phyloP scores from a whole-genome alignment of 306 rosid species.

The Parietaria judaica region DNA sequence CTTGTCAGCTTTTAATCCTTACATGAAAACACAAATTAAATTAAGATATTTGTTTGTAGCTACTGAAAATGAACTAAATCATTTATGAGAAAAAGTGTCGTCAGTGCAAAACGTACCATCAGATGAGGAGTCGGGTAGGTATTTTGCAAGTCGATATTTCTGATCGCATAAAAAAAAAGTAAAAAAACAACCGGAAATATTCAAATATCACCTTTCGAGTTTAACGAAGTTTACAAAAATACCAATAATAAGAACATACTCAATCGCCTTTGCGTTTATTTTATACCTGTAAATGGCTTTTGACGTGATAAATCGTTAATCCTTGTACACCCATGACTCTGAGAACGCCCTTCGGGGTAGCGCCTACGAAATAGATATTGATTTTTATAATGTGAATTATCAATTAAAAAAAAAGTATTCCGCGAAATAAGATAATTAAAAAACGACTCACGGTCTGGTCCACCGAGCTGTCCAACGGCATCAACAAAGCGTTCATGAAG shows the following conservation, averaged over 20 bases:
- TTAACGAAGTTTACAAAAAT: background rate
- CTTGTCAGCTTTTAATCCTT: conserved; percentile 83
- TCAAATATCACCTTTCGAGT: conserved; percentile 1
- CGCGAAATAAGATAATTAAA: background rate
- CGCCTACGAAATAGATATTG: conserved; percentile 38
- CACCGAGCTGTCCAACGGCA: conserved; percentile 97
- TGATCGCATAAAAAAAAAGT: conserved; percentile 34
- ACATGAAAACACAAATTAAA: conserved; percentile 33
- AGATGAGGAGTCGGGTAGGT: conserved; percentile 71
- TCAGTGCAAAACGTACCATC: conserved; percentile 64
- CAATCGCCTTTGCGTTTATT: background rate
- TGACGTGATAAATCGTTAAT: conserved; percentile 91
- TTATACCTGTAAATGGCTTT: conserved; percentile 91
- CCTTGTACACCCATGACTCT: conserved; percentile 98
- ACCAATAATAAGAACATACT: background rate
- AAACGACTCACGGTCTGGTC: conserved; percentile 90
- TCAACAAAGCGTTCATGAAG: conserved; percentile 93
- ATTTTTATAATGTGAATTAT: background rate
- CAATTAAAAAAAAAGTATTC: background rate
- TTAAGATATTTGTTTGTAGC: conserved; percentile 11
- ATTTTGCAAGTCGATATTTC: conserved; percentile 98
- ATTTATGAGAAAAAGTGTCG: conserved; percentile 4
- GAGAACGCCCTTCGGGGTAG: conserved; percentile 97
- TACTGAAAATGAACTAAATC: too few relatives aligned
- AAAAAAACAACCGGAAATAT: conserved; percentile 1